These are phyloP conservation scores for Sesbania bispinosa DNA, from an alignment of 306 rosid genomes.

Conservation along the genomic window DNA sequence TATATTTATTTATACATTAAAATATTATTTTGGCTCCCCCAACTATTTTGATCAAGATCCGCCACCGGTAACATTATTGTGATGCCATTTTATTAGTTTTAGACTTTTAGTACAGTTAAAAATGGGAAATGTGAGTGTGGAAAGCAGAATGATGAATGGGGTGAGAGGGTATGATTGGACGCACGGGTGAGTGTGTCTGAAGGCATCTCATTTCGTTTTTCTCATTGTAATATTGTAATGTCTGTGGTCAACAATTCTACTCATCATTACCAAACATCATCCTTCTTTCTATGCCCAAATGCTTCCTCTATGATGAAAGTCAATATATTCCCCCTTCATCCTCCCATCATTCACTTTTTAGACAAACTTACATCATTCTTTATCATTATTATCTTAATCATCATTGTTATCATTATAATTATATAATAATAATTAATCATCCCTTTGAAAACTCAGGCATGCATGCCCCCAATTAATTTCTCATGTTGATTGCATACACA, in stretches of 20 bases:
- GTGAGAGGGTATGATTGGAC: conserved; percentile 40
- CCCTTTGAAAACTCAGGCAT: conserved; percentile 17
- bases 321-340: conserved; percentile 28
- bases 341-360: conserved; percentile 11
- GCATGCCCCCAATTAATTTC: neutral
- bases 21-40: too few species aligned
- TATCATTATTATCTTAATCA: conserved; percentile 16
- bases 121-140: too few species aligned
- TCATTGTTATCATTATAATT: conserved; percentile 16
- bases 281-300: conserved; percentile 20
- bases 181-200: conserved; percentile 45
- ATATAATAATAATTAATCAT: conserved; percentile 30
- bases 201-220: conserved; percentile 28
- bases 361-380: neutral
- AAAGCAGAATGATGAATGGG: conserved; percentile 31
- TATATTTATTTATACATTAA: too few species aligned
- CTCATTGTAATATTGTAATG: conserved; percentile 7
- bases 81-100: too few species aligned
- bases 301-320: conserved; percentile 22
- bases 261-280: conserved; percentile 25
- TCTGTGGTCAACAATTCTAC: conserved; percentile 43
- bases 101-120: too few species aligned
- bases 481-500: neutral
- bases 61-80: too few species aligned
- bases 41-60: too few species aligned